Evolutionary conservation across 306 rosid genomes (phyloP).

Genomic region (Sesbania bispinosa): DNA sequence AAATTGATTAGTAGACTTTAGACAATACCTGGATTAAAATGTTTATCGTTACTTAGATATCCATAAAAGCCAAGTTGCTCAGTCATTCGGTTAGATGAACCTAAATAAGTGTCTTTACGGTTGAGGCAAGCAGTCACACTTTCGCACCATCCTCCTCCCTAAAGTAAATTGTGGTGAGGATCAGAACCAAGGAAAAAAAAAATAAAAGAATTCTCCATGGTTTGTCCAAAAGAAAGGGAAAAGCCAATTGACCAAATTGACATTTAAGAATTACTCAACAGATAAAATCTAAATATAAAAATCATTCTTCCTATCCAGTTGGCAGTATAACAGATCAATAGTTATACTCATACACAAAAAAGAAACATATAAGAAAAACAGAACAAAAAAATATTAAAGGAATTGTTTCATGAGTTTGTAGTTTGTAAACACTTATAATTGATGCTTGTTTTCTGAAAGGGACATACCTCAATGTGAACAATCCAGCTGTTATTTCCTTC

Average conservation of each 20-base stretch:
- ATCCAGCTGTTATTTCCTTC: slow-evolving; percentile 74
- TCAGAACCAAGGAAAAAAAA: neutral
- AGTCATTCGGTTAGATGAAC: slow-evolving; percentile 67
- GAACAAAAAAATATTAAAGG: neutral
- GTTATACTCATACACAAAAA: neutral
- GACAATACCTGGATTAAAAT: slow-evolving; percentile 63
- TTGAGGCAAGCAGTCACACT: slow-evolving; percentile 51
- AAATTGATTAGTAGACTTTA: neutral
- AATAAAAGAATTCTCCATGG: neutral
- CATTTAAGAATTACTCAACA: neutral
- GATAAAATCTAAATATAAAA: neutral
- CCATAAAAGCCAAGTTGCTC: slow-evolving; percentile 48
- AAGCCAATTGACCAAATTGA: neutral
- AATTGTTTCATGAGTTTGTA: slow-evolving; percentile 4
- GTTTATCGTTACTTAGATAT: slow-evolving; percentile 37
- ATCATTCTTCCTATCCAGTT: neutral
- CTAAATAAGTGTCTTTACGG: slow-evolving; percentile 62
- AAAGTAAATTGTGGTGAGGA: slow-evolving; percentile 6
- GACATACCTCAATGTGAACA: slow-evolving; percentile 67
- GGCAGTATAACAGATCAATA: neutral
- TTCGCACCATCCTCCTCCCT: slow-evolving; percentile 98
- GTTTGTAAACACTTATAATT: no score
- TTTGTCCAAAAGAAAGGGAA: neutral
- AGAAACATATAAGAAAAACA: neutral
- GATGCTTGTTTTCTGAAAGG: no score